Evolutionary conservation across 352 stramenopile genomes (phyloP), one percentile per base, ranked within the genome.

Genomic region (Aphanomyces stellatus): DNA sequence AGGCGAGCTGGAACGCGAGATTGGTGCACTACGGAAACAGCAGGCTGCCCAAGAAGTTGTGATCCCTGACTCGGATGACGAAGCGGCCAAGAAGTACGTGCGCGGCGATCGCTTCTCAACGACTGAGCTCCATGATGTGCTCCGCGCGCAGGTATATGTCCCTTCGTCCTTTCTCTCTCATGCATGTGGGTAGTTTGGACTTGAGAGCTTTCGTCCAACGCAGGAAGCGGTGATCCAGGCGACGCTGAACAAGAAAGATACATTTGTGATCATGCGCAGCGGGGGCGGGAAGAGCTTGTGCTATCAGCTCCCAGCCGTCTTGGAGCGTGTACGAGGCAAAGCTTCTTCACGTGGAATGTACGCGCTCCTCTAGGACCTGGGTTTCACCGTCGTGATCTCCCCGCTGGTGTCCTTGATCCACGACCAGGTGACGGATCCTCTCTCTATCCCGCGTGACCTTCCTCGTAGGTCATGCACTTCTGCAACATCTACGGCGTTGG

Each of bases 241-340:
- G 6, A 98, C 91, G 34, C 71, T 98, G 8, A 85, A 74, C 27
- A 82, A 80, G 10, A 76, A 89, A 62, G 91, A 98, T 71, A 80
- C 76, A 24, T 97, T 98, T 70, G 87, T 97, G 53, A 80, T 98
- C 62, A 98, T 98, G 93, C 87, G 90, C 51, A 97, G 91, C 0
- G 84, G 85, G 51, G 84, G 86, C 41, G 84, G 86, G 48, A 95
- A 93, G 69, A 90, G 81, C 30, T 73, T 98, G 1, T 96, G 84
- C 42, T 98, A 97, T 65, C 87, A 98, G 70, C 69, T 97, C 0
- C 89, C 91, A 15, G 86, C 89, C 0, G 59, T 96, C 2, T 53
- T 88, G 3, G 75, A 90, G 64, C 60, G 62, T 4, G 42, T 67
- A 60, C 46, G 28, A 8, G 49, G 8, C 49, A 30, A 56, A 35